Base-by-base conservation (phyloP, 257 asterid genomes). In the Pogostemon cablin region DNA sequence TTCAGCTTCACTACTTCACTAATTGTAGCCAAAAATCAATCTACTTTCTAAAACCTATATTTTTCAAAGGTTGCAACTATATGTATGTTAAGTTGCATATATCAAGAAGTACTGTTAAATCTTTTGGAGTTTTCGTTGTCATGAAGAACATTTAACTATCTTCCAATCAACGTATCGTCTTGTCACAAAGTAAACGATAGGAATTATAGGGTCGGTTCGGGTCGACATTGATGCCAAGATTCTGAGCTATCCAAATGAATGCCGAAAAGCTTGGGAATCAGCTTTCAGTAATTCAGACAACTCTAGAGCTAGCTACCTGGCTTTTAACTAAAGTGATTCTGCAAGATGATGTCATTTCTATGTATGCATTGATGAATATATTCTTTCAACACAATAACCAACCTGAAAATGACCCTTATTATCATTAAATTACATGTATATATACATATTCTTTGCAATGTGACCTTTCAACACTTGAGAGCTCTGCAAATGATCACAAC, bases 181-280 rank as follows among this genome's bases (percentile, higher is more conserved):
- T 25, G 32, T 25, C 25, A 20, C 25, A 20, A 20, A 20, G 32
- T 25, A 25, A 25, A 25, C 32, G 32, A 25, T 25, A 25, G 32
- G 32, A 25, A 25, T 25, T 25, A 25, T 25, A 25, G 32, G 25
- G 25, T 20, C 25, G 25, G 25, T 20, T 20, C 25, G 0, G 25
- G 25, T 20, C 25, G 25, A 25, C 40, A 25, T 55, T 15, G 15
- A 44, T 48, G 76, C 55, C 42, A 55, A 62, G 76, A 70, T 70
- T 62, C 80, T 56, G 75, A 54, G 57, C 68, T 63, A 69, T 69
- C 72, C 54, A 61, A 4, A 68, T 43, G 25, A 34, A 44, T 56
- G 71, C 66, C 1, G 11, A 55, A 20, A 47, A 57, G 58, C 49
- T 35, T n/a, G 25, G 52, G 62, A 65, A 65, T 73, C 66, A 63